These are phyloP conservation scores for Pterocarpus santalinus DNA, from an alignment of 306 rosid species.

Conservation along the genomic window DNA sequence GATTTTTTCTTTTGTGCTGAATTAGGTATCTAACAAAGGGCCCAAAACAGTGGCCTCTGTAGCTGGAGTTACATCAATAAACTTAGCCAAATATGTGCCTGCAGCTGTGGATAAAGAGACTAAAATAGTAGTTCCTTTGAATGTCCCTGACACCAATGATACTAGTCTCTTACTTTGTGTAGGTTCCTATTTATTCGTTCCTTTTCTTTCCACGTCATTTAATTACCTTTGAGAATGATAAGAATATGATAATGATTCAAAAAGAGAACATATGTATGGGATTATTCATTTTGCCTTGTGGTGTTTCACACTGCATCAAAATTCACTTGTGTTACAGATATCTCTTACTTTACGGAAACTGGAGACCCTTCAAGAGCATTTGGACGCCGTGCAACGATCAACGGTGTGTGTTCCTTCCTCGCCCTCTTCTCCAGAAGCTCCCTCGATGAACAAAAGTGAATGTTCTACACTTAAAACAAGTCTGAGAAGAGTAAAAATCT, in stretches of 20 bases:
- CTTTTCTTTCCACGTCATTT: neutral
- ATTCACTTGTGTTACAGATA: conserved; percentile 49
- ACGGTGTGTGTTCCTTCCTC: conserved; percentile 57
- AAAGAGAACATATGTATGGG: neutral
- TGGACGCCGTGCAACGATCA: conserved; percentile 66
- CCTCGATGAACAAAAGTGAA: conserved; percentile 64
- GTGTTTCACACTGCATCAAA: neutral
- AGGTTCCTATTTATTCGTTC: conserved; percentile 33
- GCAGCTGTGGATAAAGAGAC: conserved; percentile 68
- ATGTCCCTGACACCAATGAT: conserved; percentile 57
- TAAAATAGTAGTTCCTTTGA: conserved; percentile 51
- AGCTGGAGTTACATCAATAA: conserved; percentile 67
- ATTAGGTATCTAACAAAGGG: conserved; percentile 71
- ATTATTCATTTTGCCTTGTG: neutral
- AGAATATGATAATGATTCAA: neutral
- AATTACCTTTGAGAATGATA: neutral
- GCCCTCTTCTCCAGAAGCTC: conserved; percentile 53
- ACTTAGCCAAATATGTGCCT: conserved; percentile 65
- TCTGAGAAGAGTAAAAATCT: conserved; percentile 71
- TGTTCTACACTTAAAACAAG: conserved; percentile 76
- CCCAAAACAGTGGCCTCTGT: conserved; percentile 60
- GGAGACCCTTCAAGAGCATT: conserved; percentile 61
- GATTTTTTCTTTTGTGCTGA: neutral
- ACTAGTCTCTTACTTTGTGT: conserved; percentile 62
- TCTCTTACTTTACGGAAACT: conserved; percentile 70